Evolutionary conservation across 1,139 yeast genomes (phyloP).

Genomic region (Meyerozyma athensensis): DNA sequence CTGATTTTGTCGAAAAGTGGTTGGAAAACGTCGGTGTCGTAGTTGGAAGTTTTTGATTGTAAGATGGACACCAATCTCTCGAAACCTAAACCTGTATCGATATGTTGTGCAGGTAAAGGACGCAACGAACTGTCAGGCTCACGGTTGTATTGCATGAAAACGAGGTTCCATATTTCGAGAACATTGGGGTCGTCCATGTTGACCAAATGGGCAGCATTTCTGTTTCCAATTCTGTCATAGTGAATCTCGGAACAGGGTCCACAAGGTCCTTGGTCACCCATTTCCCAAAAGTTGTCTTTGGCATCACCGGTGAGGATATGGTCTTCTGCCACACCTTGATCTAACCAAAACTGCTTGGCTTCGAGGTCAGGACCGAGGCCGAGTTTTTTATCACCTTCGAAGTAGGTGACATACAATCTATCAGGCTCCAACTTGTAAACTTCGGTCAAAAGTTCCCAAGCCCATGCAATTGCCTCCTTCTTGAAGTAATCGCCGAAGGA

Average conservation of each 20-base stretch:
- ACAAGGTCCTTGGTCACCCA: constrained; percentile 99
- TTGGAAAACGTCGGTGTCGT: constrained; percentile 93
- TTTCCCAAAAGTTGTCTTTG: constrained; percentile 97
- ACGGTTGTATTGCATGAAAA: constrained; percentile 93
- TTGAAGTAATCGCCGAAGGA: constrained; percentile 98
- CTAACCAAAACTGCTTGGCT: constrained; percentile 83
- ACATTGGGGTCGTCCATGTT: constrained; percentile 98
- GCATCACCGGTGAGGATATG: constrained; percentile 90
- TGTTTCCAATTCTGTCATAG: constrained; percentile 95
- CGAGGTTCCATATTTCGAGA: constrained; percentile 95
- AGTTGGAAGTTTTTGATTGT: constrained; percentile 86
- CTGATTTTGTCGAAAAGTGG: constrained; percentile 83
- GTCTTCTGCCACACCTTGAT: constrained; percentile 83
- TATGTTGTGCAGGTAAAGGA: constrained; percentile 86
- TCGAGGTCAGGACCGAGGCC: constrained; percentile 94
- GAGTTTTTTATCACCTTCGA: constrained; percentile 80
- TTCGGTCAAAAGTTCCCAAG: constrained; percentile 87
- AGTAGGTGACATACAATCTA: constrained; percentile 89
- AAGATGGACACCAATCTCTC: constrained; percentile 93
- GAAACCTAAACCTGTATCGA: constrained; percentile 98
- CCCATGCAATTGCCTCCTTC: constrained; percentile 79
- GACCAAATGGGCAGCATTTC: constrained; percentile 87
- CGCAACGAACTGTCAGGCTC: constrained; percentile 81
- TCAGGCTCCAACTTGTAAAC: constrained; percentile 75
- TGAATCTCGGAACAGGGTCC: constrained; percentile 99